A percentile compares a stretch with the other conserved stretches of the same genome.
These are phyloP conservation scores for Saccharomycopsis schoenii DNA, from an alignment of 805 yeast species.

Conservation along the genomic window DNA sequence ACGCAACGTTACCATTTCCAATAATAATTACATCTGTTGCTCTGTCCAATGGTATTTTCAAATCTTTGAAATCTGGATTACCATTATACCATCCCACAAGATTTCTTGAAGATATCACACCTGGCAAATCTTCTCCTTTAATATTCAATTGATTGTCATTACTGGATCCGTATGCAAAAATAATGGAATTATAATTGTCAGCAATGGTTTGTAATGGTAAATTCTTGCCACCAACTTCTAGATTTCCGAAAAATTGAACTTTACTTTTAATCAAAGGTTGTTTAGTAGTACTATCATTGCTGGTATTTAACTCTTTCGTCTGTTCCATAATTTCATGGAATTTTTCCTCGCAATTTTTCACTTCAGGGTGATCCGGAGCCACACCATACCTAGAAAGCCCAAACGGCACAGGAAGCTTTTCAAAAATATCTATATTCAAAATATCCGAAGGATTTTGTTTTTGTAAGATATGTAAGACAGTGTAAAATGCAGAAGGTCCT, in stretches of 20 bases:
- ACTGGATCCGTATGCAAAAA: conserved; percentile 77
- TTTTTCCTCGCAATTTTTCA: conserved; percentile 67
- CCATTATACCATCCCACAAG: conserved; percentile 98
- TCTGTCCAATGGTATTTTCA: conserved; percentile 48
- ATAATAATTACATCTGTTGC: conserved; percentile 64
- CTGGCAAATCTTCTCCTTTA: conserved; percentile 48
- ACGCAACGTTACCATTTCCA: conserved; percentile 97
- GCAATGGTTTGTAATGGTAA: conserved; percentile 40
- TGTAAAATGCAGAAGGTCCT: conserved; percentile 95
- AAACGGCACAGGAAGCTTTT: conserved; percentile 77
- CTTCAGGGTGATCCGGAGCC: conserved; percentile 99
- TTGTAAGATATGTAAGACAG: conserved; percentile 63
- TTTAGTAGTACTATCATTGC: conserved; percentile 19
- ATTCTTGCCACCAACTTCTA: conserved; percentile 49
- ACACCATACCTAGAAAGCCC: conserved; percentile 92
- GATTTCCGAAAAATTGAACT: conserved; percentile 64
- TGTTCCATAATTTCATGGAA: conserved; percentile 42
- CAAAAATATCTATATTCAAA: conserved; percentile 40
- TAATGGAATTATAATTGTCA: conserved; percentile 57
- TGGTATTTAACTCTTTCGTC: conserved; percentile 1
- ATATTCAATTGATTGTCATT: conserved; percentile 43
- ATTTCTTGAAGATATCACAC: conserved; percentile 70
- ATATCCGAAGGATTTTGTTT: conserved; percentile 24
- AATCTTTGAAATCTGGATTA: conserved; percentile 48
- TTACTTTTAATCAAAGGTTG: conserved; percentile 20